Evolutionary conservation across 2,329 filamentous ascomycete genomes (phyloP), one percentile per base, ranked within the genome.

Genomic region (Cladobotryum mycophilum): DNA sequence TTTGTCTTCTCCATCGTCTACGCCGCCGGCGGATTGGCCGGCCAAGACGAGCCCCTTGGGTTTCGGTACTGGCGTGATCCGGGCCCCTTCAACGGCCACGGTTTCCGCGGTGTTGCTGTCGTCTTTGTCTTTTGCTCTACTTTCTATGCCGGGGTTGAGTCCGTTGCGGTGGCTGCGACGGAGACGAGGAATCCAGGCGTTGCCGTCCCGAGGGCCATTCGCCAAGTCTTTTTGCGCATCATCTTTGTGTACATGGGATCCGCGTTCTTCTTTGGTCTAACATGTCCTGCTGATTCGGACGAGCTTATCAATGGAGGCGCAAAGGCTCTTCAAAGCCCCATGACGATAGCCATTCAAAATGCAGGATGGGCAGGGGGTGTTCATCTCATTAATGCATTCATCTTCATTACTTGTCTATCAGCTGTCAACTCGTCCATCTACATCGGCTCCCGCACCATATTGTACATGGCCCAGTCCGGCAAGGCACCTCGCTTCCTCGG

Each of bases 351-450:
- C 1, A 79, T 91, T 42, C 80, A 85, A 55, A 88, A 81, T 53
- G 87, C 86, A 1, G 86, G 86, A 1, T 90, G 85, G 79, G 67
- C 9, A 15, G 7, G 2, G 68, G 66, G 68, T 35, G 84, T 86
- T 1, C 82, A 91, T 61, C 76, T 91, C 1, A 86, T 91, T 70
- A 91, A 91, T 57, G 85, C 82, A 37, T 85, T 89, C 60, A 88
- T 89, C 59, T 76, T 91, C 46, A 71, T 88, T 8, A 88, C 86
- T 12, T 86, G 86, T 49, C 72, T 89, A 36, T 84, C 78, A 1
- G 85, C 86, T 15, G 79, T 85, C 58, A 91, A 91, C 67, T 83
- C 80, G 47, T 86, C 84, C 8, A 85, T 91, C 54, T 91, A 90
- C 64, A 88, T 91, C 57, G 82, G 82, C 41, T 87, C 84, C 3